Percentiles rank a stretch among this genome's conserved stretches.
Evolutionary conservation across 164 flowering plant genomes (phyloP).

Genomic region (Berberis thunbergii): DNA sequence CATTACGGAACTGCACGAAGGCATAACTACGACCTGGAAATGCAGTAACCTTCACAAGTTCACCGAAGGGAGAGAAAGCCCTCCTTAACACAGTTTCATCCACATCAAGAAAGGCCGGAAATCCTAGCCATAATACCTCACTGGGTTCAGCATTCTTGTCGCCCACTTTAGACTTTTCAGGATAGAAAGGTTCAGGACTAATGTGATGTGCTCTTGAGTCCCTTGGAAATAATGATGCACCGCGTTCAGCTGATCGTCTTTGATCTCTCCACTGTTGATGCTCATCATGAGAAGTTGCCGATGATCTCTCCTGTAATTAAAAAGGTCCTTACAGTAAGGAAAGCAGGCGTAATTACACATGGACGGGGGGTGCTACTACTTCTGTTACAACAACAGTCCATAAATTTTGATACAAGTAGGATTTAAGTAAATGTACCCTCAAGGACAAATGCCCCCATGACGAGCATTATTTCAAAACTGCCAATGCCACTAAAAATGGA

Average conservation of each 20-base stretch:
- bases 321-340: constrained; percentile 19
- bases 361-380: too few species aligned
- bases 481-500: too few species aligned
- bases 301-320: constrained; percentile 65
- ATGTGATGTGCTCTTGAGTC: constrained; percentile 39
- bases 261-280: constrained; percentile 41
- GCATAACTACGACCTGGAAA: constrained; percentile 94
- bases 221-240: constrained; percentile 33
- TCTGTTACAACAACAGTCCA: too few species aligned
- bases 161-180: constrained; percentile 39
- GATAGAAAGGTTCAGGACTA: constrained; percentile 38
- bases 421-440: too few species aligned
- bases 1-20: constrained; percentile 63
- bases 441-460: too few species aligned
- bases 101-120: constrained; percentile 66
- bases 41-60: constrained; percentile 69
- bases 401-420: too few species aligned
- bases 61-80: constrained; percentile 91
- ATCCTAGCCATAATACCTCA: constrained; percentile 91
- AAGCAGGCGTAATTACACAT: not conserved
- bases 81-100: constrained; percentile 60
- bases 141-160: constrained; percentile 71
- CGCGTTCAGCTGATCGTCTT: constrained; percentile 25
- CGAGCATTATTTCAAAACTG: too few species aligned
- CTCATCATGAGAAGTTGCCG: constrained; percentile 39